Base-by-base conservation (phyloP, 129 eudicot species). In the Silybum marianum region DNA sequence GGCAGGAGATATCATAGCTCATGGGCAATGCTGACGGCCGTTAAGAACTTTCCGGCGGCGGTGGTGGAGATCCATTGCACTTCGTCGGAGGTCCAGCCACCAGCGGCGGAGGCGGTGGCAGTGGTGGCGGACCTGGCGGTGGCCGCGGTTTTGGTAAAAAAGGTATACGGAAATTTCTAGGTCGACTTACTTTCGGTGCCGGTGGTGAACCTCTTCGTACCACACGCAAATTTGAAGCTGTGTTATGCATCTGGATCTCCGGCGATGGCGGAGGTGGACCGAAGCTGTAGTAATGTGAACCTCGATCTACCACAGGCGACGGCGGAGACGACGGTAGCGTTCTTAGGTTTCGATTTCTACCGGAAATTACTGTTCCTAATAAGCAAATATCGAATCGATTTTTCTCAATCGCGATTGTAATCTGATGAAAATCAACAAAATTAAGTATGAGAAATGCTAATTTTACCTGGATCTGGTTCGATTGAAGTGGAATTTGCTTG, bases 401-500 rank as follows among this genome's bases (percentile, higher is more conserved):
- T 42, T 40, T 19, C 36, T 11, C 68, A 10, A 18, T n/a, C 26
- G 28, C 18, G 16, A 11, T 79, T 18, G 1, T 1, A 18, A 24
- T 26, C 54, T 69, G 76, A 32, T 3, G 18, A 19, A 19, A 46
- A 51, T 3, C 9, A 79, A 44, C 21, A 28, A 70, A 51, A 30
- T 6, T 7, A 69, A 19, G 46, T 2, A 6, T 69, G 7, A 40
- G 34, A 42, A 44, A 16, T 39, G 4, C 6, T 9, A 1, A 46
- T n/a, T 58, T 28, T 48, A 79, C 70, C 58, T 79, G 72, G 74
- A 42, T 68, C 24, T 67, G 80, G 54, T 76, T 62, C 3, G 62
- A 78, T 22, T 78, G 65, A 23, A 14, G 83, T 54, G 8, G 76
- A 79, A 70, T 79, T 40, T 70, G 70, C 58, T 79, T 70, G 83